Conservation (phyloP, 192 early-diverging fungal species). For the Helicostylum pulchrum region DNA sequence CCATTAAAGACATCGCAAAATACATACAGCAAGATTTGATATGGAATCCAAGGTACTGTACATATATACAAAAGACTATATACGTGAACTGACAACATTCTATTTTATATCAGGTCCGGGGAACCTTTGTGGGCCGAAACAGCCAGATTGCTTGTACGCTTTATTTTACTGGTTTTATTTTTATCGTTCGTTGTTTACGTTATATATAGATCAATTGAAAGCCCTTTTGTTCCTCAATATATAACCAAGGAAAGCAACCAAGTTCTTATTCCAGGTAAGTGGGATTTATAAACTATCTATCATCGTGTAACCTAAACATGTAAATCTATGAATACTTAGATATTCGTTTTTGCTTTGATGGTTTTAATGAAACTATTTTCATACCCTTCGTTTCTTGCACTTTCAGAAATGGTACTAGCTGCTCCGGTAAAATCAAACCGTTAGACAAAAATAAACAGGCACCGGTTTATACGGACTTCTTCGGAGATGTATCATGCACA, state of each 20-base stretch:
- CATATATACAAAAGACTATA: too few species aligned
- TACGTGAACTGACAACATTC: too few species aligned
- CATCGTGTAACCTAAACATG: neutral
- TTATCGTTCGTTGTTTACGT: slow-evolving; percentile 7
- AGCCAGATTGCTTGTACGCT: slow-evolving; percentile 1
- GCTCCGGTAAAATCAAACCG: neutral
- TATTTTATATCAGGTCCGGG: slow-evolving; percentile 13
- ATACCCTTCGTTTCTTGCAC: neutral
- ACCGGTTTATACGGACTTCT: neutral
- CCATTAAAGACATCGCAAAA: neutral
- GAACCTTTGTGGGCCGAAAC: slow-evolving; percentile 21
- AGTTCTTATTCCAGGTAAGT: slow-evolving; percentile 3
- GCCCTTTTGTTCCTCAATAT: neutral
- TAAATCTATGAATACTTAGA: neutral
- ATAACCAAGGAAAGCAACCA: neutral
- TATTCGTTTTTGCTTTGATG: neutral
- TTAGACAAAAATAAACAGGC: neutral
- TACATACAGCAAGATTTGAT: slow-evolving; percentile 9
- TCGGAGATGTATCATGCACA: neutral
- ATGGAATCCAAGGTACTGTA: slow-evolving; percentile 12
- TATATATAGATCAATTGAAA: neutral
- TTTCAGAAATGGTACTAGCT: neutral
- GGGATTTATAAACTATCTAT: neutral
- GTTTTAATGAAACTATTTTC: neutral
- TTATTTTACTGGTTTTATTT: slow-evolving; percentile 5